phyloP scores from a whole-genome alignment of 257 asterid genomes.

The Nemophila menziesii region DNA sequence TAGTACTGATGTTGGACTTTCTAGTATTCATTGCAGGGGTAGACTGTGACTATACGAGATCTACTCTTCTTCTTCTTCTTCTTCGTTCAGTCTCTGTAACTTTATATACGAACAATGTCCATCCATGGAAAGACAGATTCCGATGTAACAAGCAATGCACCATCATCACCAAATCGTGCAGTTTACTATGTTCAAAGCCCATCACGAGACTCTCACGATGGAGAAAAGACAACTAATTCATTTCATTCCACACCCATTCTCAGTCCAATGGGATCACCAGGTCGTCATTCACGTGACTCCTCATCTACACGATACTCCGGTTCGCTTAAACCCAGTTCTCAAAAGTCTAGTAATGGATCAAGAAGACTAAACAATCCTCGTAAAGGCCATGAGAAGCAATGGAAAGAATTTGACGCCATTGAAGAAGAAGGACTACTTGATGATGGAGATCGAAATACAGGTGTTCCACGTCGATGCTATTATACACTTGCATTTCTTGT shows the following conservation, averaged over 20 bases:
- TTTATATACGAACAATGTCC: constrained; percentile 27
- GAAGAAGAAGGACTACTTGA: constrained; percentile 89
- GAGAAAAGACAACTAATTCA: constrained; percentile 82
- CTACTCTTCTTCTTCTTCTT: not conserved
- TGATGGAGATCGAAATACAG: constrained; percentile 37
- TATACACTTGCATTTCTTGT: constrained; percentile 38
- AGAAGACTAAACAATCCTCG: constrained; percentile 30
- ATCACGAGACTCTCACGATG: constrained; percentile 90
- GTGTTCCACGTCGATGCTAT: constrained; percentile 59
- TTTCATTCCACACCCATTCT: constrained; percentile 83
- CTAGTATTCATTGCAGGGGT: not conserved
- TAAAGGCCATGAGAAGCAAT: constrained; percentile 30
- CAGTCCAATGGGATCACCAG: constrained; percentile 90
- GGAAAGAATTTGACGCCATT: constrained; percentile 83
- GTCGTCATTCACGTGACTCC: constrained; percentile 87
- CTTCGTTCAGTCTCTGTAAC: not conserved
- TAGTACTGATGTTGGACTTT: constrained; percentile 19
- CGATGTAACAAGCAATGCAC: constrained; percentile 76
- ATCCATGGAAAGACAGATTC: constrained; percentile 74
- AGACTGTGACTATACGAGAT: not conserved
- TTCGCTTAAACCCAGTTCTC: constrained; percentile 72
- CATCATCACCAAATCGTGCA: constrained; percentile 73
- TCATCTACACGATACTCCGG: constrained; percentile 88
- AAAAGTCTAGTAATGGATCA: constrained; percentile 67
- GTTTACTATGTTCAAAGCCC: constrained; percentile 96